These are phyloP conservation scores for Eucalyptus leucophloia DNA, from an alignment of 345 rosid genomes.

Conservation along the genomic window DNA sequence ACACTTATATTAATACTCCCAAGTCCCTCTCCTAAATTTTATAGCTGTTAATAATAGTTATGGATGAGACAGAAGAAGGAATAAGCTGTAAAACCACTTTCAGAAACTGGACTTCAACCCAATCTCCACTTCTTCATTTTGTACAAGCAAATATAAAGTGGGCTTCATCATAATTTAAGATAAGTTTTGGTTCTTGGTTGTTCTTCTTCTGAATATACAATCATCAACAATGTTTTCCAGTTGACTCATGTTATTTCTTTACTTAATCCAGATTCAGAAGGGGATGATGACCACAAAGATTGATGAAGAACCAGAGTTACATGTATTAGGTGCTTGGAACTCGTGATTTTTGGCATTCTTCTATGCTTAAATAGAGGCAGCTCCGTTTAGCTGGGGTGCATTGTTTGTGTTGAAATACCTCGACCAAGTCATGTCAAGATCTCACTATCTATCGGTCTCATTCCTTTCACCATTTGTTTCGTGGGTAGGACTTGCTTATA, in stretches of 20 bases:
- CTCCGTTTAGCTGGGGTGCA: not conserved
- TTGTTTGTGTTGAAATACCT: not conserved
- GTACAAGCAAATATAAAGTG: not conserved
- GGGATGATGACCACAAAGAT: conserved; percentile 20
- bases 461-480: not conserved
- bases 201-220: not conserved
- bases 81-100: not conserved
- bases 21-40: not conserved
- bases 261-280: conserved; percentile 29
- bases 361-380: not conserved
- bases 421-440: not conserved
- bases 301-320: not conserved
- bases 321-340: not conserved
- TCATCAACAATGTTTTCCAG: not conserved
- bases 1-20: not conserved
- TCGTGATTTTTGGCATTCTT: not conserved
- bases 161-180: not conserved
- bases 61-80: not conserved
- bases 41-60: not conserved
- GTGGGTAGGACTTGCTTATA: not conserved
- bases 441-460: not conserved
- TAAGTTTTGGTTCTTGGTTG: not conserved
- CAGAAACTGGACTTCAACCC: not conserved
- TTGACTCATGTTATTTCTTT: not conserved
- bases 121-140: not conserved